These are phyloP conservation scores for Populus nigra DNA, from an alignment of 345 rosid species.

Conservation along the genomic window DNA sequence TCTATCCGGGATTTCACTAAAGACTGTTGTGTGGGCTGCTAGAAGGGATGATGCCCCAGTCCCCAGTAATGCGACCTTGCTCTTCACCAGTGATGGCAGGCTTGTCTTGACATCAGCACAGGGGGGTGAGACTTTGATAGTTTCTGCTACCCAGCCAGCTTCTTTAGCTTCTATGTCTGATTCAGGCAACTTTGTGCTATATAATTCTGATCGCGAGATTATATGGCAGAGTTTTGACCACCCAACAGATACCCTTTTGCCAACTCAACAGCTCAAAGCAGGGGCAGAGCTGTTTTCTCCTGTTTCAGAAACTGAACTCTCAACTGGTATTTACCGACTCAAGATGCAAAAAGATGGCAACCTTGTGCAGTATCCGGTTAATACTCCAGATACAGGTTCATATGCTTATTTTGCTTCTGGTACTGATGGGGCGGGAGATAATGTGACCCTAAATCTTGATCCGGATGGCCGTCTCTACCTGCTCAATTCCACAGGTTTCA, in stretches of 20 bases:
- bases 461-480: slow-evolving; percentile 21
- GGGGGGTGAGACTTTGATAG: not conserved
- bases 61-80: slow-evolving; percentile 7
- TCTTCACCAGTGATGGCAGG: not conserved
- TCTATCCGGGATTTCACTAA: slow-evolving; percentile 9
- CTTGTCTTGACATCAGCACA: slow-evolving; percentile 8
- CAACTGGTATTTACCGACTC: slow-evolving; percentile 15
- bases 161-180: no score
- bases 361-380: slow-evolving; percentile 28
- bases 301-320: slow-evolving; percentile 10
- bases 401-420: slow-evolving; percentile 11
- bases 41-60: slow-evolving; percentile 15
- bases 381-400: not conserved
- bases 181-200: no score
- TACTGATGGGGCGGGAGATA: not conserved
- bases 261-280: slow-evolving; percentile 9
- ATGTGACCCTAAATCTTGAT: slow-evolving; percentile 23
- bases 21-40: slow-evolving; percentile 20
- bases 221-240: slow-evolving; percentile 19
- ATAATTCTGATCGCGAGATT: not conserved
- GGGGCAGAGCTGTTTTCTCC: slow-evolving; percentile 12
- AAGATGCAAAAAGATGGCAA: slow-evolving; percentile 28
- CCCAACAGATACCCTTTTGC: slow-evolving; percentile 24
- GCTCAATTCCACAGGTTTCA: not conserved
- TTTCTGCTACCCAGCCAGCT: no score